Evolutionary conservation across 139 green algal species (phyloP), one percentile per base, ranked within the genome.

Genomic region (Micromonas commoda): DNA sequence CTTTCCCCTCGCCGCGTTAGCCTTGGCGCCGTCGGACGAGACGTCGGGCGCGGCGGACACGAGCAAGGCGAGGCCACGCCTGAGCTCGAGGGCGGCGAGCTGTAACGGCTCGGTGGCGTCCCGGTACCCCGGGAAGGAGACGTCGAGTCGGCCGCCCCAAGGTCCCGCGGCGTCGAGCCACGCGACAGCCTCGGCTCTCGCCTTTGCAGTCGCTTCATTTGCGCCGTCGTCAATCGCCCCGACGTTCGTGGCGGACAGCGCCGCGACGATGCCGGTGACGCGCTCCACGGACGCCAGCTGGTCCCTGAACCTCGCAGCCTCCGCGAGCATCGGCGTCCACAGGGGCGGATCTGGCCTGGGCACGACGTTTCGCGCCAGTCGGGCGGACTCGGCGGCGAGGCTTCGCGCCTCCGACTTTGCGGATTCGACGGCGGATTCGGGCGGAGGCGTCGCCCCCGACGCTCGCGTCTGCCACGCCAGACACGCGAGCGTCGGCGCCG

Each of bases 81-180:
- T 76, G 32, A 87, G 68, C 81, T 90, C 88, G 21, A 86, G 67
- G n/a, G 93, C 81, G 1, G 90, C 91, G 77, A 96, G 83, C 67
- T 89, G 82, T 28, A 97, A 76, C 2, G 94, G 94, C 82, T 94
- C 86, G 26, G 91, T 57, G 2, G 97, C 78, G 73, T 98, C 94
- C 6, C 77, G 34, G 79, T 98, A 98, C 19, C 83, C 38, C 0
- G 80, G 79, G 79, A 90, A 96, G 69, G 82, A 67, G 35, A 29
- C 21, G 2, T 64, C 57, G 45, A 95, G 81, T 0, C 87, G 67
- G 5, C 83, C 71, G 0, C 29, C 60, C 86, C 90, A 93, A 0
- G 67, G 77, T n/a, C 87, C 88, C 33, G 85, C 91, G 26, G 64
- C 37, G 68, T 3, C 45, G 78, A 82, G 72, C 76, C 82, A 87